Base-by-base conservation (phyloP, 1,284 basidiomycete species). In the Stygiomarasmius scandens region DNA sequence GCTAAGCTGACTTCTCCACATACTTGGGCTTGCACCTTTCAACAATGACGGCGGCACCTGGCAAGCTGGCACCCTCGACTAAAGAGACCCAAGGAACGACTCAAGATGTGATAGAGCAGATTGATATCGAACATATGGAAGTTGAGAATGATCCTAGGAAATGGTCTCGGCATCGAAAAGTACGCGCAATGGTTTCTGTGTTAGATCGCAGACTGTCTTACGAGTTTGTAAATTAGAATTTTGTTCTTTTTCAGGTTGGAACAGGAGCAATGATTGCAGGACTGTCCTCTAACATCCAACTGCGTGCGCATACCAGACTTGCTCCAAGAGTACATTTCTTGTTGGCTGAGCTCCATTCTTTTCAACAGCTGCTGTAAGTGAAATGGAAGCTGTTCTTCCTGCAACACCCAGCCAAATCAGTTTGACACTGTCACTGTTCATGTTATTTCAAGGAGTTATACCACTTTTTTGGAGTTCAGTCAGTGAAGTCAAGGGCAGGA, bases 401-500 rank as follows among this genome's bases (percentile, higher is more conserved):
- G 89, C 91, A 0, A 85, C 82, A 0, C 78, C 83, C 48, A 74
- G 80, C 2, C 79, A 92, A 62, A 87, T 96, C 56, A 89, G 90
- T 54, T 77, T 90, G 66, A 86, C 83, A 62, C 70, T 95, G 8
- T 87, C 89, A 1, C 65, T 92, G 14, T 96, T 92, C 71, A 93
- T 95, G 63, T 73, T 92, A 19, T 69, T 90, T n/a, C 90, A 93
- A 69, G 92, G 92, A 1, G 69, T 74, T 11, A 72, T 86, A 52
- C 91, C 90, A 0, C 66, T 90, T 14, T 54, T 90, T 3, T 93
- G 92, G 92, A 84, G 80, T 53, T 80, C 85, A 0, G 73, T 89
- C 20, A 89, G 87, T 54, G 92, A 95, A 69, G 82, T 96, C 50
- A 87, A 85, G 61, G 93, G 92, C 6, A 77, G 93, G 49, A 93